Base-by-base conservation (phyloP, 176 grass and related monocot genomes). In the Elymus sibiricus region DNA sequence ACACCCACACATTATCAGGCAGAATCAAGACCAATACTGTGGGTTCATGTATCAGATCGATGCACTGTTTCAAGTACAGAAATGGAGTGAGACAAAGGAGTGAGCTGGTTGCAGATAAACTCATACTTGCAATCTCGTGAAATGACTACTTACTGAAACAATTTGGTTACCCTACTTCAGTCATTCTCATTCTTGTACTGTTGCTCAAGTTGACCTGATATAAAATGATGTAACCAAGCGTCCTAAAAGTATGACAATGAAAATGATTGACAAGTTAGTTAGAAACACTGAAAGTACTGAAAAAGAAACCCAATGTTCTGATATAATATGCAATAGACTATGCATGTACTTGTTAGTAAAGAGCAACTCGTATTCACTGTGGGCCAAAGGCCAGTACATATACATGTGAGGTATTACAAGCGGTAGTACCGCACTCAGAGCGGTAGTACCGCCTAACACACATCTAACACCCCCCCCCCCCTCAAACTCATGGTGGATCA, bases 61-160 rank as follows among this genome's bases (percentile, higher is more conserved):
- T 55, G 64, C 17, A 83, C 64, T 72, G 12, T 55, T 84, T 82
- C 17, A 10, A 15, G n/a, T 65, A 65, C 9, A 64, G 68, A 31
- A 69, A 40, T 76, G 60, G 44, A 60, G 86, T 42, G 12, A 56
- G 64, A 55, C 42, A 64, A 78, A 71, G 29, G 58, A 71, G 70
- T 31, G 58, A 31, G 56, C 39, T 70, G 32, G 60, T 64, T 43
- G 6, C 19, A 78, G 74, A 56, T 43, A 63, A 39, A 28, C 5
- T 64, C 53, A 27, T 77, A 61, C 49, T 66, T 67, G 63, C 13
- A 77, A 31, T 4, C 7, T 68, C 40, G 6, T 65, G 11, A 31
- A 86, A 82, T 64, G 42, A 24, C 68, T 85, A 59, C 34, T 46
- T 70, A 61, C 68, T 60, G 22, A 82, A 82, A 70, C 39, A 6